Evolutionary conservation across 192 early-diverging fungal species (phyloP).

Genomic region (Podila verticillata): DNA sequence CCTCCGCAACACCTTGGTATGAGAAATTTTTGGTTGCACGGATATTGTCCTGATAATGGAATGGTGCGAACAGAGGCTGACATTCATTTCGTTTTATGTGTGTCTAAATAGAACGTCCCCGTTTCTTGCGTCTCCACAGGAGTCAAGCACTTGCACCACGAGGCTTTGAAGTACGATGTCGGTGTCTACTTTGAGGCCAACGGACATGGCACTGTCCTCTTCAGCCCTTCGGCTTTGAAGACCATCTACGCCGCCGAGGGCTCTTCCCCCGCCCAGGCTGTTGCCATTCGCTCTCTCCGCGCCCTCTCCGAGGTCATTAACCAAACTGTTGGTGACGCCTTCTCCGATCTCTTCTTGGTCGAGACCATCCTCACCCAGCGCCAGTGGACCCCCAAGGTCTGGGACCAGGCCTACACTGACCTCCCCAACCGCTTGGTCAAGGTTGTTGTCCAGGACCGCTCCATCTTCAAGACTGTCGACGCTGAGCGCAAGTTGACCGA

Average conservation of each 20-base stretch:
- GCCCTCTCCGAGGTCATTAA: slow-evolving; percentile 95
- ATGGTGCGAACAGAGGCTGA: neutral
- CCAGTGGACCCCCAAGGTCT: slow-evolving; percentile 83
- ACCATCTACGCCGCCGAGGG: slow-evolving; percentile 76
- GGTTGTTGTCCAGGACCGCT: slow-evolving; percentile 89
- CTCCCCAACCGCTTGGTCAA: slow-evolving; percentile 95
- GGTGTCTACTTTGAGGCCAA: slow-evolving; percentile 99
- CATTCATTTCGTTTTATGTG: slow-evolving; percentile 2
- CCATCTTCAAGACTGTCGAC: slow-evolving; percentile 94
- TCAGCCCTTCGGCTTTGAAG: slow-evolving; percentile 81
- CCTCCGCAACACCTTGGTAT: slow-evolving; percentile 86
- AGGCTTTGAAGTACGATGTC: slow-evolving; percentile 95
- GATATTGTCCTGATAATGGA: neutral
- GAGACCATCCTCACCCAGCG: slow-evolving; percentile 90
- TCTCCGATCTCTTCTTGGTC: slow-evolving; percentile 96
- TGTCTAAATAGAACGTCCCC: slow-evolving; percentile 76
- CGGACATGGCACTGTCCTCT: slow-evolving; percentile 98
- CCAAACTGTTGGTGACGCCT: slow-evolving; percentile 98
- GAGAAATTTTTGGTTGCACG: slow-evolving; percentile 3
- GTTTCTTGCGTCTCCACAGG: slow-evolving; percentile 97
- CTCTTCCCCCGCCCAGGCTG: slow-evolving; percentile 76
- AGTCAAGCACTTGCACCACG: slow-evolving; percentile 99
- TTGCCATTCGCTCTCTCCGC: slow-evolving; percentile 81
- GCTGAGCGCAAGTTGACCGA: slow-evolving; percentile 92
- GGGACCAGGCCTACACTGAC: slow-evolving; percentile 96